phyloP scores from a whole-genome alignment of 2,329 filamentous ascomycete genomes.

The Fusarium nodosum region DNA sequence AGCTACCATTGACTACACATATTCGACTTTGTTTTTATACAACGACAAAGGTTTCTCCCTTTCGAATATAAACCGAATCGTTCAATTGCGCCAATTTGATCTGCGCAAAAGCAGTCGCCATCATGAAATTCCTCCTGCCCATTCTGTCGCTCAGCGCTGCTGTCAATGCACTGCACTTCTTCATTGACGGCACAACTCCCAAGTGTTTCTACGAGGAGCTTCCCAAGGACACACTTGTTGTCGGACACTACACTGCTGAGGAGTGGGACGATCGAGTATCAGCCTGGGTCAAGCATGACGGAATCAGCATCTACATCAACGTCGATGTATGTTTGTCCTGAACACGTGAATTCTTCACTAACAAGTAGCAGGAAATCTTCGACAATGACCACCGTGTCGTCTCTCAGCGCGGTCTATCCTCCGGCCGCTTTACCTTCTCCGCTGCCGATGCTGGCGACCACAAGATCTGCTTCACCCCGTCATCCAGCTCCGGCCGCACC shows the following conservation, averaged over 20 bases:
- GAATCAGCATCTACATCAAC: slow-evolving; percentile 87
- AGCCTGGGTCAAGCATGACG: slow-evolving; percentile 78
- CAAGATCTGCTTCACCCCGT: slow-evolving; percentile 92
- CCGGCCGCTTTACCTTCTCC: slow-evolving; percentile 94
- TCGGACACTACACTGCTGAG: slow-evolving; percentile 90
- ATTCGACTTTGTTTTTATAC: slow-evolving; percentile 22
- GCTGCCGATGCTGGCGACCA: slow-evolving; percentile 96
- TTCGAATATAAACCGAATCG: slow-evolving; percentile 15
- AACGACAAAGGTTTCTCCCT: slow-evolving; percentile 17
- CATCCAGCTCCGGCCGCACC: slow-evolving; percentile 75
- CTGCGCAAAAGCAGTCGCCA: slow-evolving; percentile 38
- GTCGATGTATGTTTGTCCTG: slow-evolving; percentile 74
- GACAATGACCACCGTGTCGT: slow-evolving; percentile 98
- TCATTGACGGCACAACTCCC: slow-evolving; percentile 84
- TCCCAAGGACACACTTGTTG: slow-evolving; percentile 95
- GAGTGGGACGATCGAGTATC: slow-evolving; percentile 81
- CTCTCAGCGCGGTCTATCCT: slow-evolving; percentile 80
- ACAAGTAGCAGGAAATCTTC: slow-evolving; percentile 78
- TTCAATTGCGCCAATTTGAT: slow-evolving; percentile 36
- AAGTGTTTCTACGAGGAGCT: slow-evolving; percentile 99
- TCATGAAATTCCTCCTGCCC: slow-evolving; percentile 73
- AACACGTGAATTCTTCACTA: slow-evolving; percentile 9
- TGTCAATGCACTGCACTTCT: slow-evolving; percentile 93
- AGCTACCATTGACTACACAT: slow-evolving; percentile 28
- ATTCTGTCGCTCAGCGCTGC: slow-evolving; percentile 74